Evolutionary conservation across 1,284 basidiomycete species (phyloP).

Genomic region (Pascua sp.): DNA sequence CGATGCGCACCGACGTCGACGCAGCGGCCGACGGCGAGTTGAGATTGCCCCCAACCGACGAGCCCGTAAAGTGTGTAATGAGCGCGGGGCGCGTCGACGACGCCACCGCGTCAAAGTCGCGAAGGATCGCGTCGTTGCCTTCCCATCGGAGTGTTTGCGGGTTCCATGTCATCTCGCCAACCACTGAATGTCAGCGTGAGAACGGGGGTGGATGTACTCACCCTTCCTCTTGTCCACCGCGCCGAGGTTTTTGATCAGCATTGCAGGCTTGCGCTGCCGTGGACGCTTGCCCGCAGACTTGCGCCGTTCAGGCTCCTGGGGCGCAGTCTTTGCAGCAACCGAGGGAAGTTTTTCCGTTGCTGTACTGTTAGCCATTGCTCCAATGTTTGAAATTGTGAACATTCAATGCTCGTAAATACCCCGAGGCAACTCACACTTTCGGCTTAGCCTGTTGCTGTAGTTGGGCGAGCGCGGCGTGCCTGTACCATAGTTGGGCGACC

Average conservation of each 20-base stretch:
- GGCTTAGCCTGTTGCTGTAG: too few relatives aligned
- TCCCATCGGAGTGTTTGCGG: constrained; percentile 85
- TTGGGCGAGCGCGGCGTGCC: too few relatives aligned
- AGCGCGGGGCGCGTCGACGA: constrained; percentile 88
- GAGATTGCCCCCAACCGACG: constrained; percentile 54
- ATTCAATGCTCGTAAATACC: too few relatives aligned
- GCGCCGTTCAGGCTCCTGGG: constrained; percentile 16
- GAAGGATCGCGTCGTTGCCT: constrained; percentile 84
- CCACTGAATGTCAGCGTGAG: constrained; percentile 55
- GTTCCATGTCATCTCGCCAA: constrained; percentile 97
- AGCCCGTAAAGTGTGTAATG: constrained; percentile 81
- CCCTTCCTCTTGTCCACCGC: constrained; percentile 69
- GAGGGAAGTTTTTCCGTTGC: too few relatives aligned
- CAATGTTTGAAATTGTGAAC: too few relatives aligned
- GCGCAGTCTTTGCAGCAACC: too few relatives aligned
- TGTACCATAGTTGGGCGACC: too few relatives aligned
- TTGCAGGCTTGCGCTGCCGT: constrained; percentile 60
- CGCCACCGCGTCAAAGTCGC: constrained; percentile 81
- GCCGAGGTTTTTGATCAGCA: constrained; percentile 77
- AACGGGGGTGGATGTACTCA: constrained; percentile 49
- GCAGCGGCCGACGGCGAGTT: constrained; percentile 3
- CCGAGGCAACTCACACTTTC: too few relatives aligned
- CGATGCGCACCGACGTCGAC: constrained; percentile 57
- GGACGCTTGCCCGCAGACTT: constrained; percentile 26
- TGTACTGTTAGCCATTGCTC: too few relatives aligned